Base-by-base conservation (phyloP, 2,329 filamentous ascomycete genomes). In the Lachnellula arida region DNA sequence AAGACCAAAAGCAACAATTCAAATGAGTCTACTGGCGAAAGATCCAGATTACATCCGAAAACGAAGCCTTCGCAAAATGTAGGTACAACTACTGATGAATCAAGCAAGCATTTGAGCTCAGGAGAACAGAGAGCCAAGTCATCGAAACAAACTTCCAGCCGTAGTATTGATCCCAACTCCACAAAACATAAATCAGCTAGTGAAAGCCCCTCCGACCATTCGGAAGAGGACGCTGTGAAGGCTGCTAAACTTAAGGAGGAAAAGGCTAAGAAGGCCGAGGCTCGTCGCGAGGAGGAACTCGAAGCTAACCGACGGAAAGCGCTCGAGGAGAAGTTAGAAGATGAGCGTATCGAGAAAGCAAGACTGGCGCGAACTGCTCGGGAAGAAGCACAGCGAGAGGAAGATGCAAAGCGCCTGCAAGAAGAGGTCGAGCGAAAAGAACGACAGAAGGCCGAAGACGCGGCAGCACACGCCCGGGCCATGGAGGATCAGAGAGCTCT, bases 161-260 rank as follows among this genome's bases (percentile, higher is more conserved):
- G 11, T 12, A 32, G 28, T 32, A 9, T 32, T 32, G 28, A 32
- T 32, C 9, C 28, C 28, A 32, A 11, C 28, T 32, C 51, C 7
- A 60, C 58, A 23, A 64, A 63, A 28, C 28, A 35, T 15, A 63
- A 62, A 51, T 6, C 28, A 4, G 42, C 39, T 22, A 51, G 15
- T 23, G 60, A 61, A 35, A 51, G 51, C 35, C n/a, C 48, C 6
- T 32, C 40, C 4, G 59, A 63, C 22, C 57, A 60, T 32, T 15
- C 25, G 14, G 42, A 46, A 25, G 49, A 55, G 19, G 52, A 55
- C 14, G 22, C 28, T 15, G 42, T 55, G 65, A 32, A 78, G 77
- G 50, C 74, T 72, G 66, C 72, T 35, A 74, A 63, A 49, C n/a
- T 46, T 1, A 61, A 70, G 55, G 74, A 72, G 48, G 71, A 68